Evolutionary conservation across 768 basidiomycete genomes (phyloP), one percentile per base, ranked within the genome.

Genomic region (Dioszegia aurantiaca): DNA sequence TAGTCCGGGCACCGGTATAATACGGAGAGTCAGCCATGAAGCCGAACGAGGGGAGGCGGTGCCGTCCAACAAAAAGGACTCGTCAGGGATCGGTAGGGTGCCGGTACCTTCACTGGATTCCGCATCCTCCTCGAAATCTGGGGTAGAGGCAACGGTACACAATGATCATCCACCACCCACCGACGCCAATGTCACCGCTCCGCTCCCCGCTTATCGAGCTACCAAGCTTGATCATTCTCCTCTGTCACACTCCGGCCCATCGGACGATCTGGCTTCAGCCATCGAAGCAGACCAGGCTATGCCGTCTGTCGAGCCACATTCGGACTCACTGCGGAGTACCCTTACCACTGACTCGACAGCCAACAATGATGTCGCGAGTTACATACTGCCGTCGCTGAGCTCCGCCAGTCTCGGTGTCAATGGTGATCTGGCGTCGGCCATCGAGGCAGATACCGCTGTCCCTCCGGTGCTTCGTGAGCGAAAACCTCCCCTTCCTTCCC

Each of bases 1-100:
- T 17, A 56, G 47, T 53, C 58, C 57, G 40, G 59, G 33, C 16
- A 59, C 54, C n/a, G 55, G 61, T 3, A 56, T 68, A 51, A 43
- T 56, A 2, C 48, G 69, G 19, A 43, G 55, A 17, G 45, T 65
- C 14, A 53, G 51, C 33, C 33, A 33, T 33, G 33, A 33, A 14
- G 33, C 33, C 24, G 51, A 53, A 16, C 31, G 27, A 30, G 46
- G 21, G 8, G 26, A 53, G 51, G 51, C 39, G 65, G 62, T n/a
- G 41, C 24, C 4, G 65, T 56, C 24, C 47, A 52, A 51, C 21
- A 26, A 23, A 40, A 41, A 24, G 17, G n/a, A n/a, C n/a, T n/a
- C n/a, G n/a, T 16, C 14, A 17, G 40, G 40, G 40, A 37, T 37
- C 36, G 36, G 9, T 37, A 9, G 10, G 9, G 36, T 4, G 31